Base-by-base conservation (phyloP, 257 asterid genomes). In the Solanum etuberosum region DNA sequence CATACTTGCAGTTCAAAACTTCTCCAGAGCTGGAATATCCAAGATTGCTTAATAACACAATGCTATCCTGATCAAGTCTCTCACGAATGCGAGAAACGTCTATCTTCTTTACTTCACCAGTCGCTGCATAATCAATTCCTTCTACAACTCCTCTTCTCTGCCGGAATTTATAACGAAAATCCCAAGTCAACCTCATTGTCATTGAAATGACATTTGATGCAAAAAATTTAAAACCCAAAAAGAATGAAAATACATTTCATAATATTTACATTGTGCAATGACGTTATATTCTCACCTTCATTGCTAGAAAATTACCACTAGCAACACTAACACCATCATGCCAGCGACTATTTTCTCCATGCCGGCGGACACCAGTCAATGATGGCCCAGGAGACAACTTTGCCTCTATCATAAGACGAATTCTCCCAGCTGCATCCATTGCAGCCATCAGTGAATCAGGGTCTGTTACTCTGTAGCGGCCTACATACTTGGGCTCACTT, bases 21-120 rank as follows among this genome's bases (percentile, higher is more conserved):
- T 93, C 98, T 46, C 98, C 98, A 31, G 99, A 95, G 91, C 99
- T 96, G 89, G 99, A 96, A 94, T 93, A 95, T 74, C 97, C 98
- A 74, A 96, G 97, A 91, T 95, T 95, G 93, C 92, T 95, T 77
- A 95, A 87, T 57, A 95, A 91, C 83, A 95, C 97, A 38, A 96
- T 93, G 88, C 93, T 90, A 23, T 92, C 97, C 88, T 92, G 94
- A 90, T 94, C 94, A 42, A 96, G 98, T 93, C 90, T 92, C 90
- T 93, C 92, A 54, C 93, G 93, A 51, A 94, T 94, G 87, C 93
- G 92, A 90, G 93, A 77, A 88, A 94, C 93, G 43, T 94, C 98
- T 46, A 94, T 91, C 88, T 94, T 94, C 94, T 94, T 93, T 86
- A 94, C 98, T 92, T 91, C 96, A 83, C 98, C 98, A 8, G 98